These are phyloP conservation scores for Paraleonurus japonicus DNA, from an alignment of 257 asterid species.

Conservation along the genomic window DNA sequence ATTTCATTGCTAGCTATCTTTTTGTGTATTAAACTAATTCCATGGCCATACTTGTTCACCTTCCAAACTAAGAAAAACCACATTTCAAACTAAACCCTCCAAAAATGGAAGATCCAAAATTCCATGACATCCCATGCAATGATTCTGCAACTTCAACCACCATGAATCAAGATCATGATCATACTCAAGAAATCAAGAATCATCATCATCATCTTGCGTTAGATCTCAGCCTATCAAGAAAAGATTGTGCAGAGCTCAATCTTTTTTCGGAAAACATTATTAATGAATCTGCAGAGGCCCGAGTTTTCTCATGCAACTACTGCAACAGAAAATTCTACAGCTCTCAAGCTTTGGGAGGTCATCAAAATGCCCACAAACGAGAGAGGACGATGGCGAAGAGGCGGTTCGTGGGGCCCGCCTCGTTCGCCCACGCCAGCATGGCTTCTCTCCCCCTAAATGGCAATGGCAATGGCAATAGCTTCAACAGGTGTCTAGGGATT, in stretches of 20 bases:
- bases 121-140: conserved; percentile 2
- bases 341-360: conserved; percentile 96
- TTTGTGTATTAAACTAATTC: conserved; percentile 32
- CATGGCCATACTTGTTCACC: conserved; percentile 17
- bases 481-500: conserved; percentile 59
- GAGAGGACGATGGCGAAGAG: conserved; percentile 79
- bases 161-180: not conserved
- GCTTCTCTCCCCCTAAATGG: conserved; percentile 66
- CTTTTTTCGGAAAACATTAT: conserved; percentile 19
- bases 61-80: conserved; percentile 1
- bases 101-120: conserved; percentile 36
- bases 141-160: conserved; percentile 24
- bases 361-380: conserved; percentile 90
- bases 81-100: conserved; percentile 18
- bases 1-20: conserved; percentile 32
- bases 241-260: conserved; percentile 32
- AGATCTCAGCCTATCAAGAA: conserved; percentile 54
- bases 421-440: conserved; percentile 33
- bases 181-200: no score
- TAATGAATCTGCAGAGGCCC: conserved; percentile 27
- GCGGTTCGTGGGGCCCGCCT: conserved; percentile 16
- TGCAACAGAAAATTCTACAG: conserved; percentile 82
- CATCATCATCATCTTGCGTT: conserved; percentile 23
- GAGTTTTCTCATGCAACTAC: conserved; percentile 83
- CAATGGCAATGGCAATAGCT: no score